Conservation (phyloP, 768 basidiomycete genomes). For the Chlorophyllum brunneum region DNA sequence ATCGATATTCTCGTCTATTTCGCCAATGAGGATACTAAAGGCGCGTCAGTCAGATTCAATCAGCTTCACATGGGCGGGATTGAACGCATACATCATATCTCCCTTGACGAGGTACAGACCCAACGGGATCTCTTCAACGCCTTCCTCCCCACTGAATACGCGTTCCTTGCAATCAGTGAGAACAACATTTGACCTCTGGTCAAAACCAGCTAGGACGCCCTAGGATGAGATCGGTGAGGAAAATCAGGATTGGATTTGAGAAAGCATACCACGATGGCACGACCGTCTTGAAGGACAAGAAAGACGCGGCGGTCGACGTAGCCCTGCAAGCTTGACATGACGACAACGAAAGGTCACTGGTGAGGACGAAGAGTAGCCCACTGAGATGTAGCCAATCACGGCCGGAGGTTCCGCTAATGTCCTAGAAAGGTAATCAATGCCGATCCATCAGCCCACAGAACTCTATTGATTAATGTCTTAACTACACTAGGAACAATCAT, state of each 20-base stretch:
- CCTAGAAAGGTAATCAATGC: neutral
- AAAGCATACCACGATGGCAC: constrained; percentile 80
- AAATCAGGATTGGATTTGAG: neutral
- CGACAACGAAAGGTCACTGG: constrained; percentile 13
- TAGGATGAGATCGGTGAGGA: constrained; percentile 26
- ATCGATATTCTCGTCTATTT: constrained; percentile 83
- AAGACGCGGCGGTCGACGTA: constrained; percentile 92
- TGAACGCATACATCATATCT: constrained; percentile 94
- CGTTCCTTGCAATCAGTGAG: constrained; percentile 92
- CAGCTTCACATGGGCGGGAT: neutral
- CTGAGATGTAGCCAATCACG: neutral
- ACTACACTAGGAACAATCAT: too few species aligned
- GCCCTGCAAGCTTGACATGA: constrained; percentile 87
- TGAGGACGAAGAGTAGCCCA: neutral
- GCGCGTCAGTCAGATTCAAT: constrained; percentile 1
- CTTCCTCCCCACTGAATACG: constrained; percentile 86
- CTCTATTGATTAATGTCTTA: neutral
- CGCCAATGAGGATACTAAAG: constrained; percentile 68
- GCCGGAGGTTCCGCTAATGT: neutral
- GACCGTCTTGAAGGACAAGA: constrained; percentile 93
- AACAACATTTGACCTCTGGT: constrained; percentile 95
- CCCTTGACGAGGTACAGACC: constrained; percentile 98
- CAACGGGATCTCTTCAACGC: constrained; percentile 90
- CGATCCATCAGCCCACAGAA: neutral
- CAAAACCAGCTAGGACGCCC: constrained; percentile 90